Evolutionary conservation across 2,329 filamentous ascomycete genomes (phyloP), one percentile per base, ranked within the genome.

Genomic region (Xylariaceae sp.): DNA sequence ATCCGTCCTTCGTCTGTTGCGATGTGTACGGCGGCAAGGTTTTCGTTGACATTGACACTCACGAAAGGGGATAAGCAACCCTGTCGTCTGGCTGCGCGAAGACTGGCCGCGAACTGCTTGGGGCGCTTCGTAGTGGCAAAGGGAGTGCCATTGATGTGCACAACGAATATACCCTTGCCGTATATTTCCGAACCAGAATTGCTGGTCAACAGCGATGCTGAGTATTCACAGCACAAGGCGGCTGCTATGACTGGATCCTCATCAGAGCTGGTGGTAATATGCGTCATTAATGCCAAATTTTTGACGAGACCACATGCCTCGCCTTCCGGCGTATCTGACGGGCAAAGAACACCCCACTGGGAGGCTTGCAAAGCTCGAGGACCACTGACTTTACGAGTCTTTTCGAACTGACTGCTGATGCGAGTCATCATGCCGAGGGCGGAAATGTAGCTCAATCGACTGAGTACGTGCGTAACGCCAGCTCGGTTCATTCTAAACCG

Each of bases 351-450:
- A 62, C 94, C 94, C 75, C 96, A 99, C 62, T 99, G 94, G 1
- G 94, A 99, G 6, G 94, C 92, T 66, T 99, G 94, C 45, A 99
- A 78, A 16, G 95, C 94, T 81, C 94, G 87, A 63, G 95, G 94
- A 60, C 95, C 95, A 66, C 87, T 92, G 55, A 99, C 92, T 72
- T 99, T 99, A 62, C 94, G 79, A 2, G 94, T 97, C 79, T 99
- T 99, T 69, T 99, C 94, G 66, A 99, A 99, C 74, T 99, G 94
- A 80, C 89, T 95, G 70, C 88, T 94, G 65, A 99, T 97, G 70
- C 94, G 83, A 13, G 94, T 99, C 94, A 99, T 99, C 95, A 99
- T 99, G 57, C 95, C 95, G 28, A 99, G 82, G 28, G 94, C 94
- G 57, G 88, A 89, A 69, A 99, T 97, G 67, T 97, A 99, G 71